Conservation (phyloP, 2,329 filamentous ascomycete species). For the Claviceps sp. region DNA sequence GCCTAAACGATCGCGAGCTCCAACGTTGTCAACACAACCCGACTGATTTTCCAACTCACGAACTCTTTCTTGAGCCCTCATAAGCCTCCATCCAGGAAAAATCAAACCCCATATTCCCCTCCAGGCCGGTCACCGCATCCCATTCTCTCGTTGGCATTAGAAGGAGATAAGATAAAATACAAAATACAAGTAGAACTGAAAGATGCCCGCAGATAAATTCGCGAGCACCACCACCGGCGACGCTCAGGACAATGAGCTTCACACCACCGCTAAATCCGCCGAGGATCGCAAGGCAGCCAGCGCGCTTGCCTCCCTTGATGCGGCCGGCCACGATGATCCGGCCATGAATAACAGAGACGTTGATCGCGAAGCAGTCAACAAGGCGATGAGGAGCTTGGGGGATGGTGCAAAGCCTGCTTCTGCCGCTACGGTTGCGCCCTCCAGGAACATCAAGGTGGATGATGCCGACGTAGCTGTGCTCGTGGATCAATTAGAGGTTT, state of each 20-base stretch:
- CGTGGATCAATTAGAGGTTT: constrained; percentile 59
- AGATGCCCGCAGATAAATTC: constrained; percentile 51
- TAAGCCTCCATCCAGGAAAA: no score
- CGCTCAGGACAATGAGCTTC: constrained; percentile 39
- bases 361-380: constrained; percentile 56
- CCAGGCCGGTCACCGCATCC: no score
- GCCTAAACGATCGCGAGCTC: no score
- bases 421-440: constrained; percentile 18
- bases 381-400: constrained; percentile 55
- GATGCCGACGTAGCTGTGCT: constrained; percentile 55
- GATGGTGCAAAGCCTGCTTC: constrained; percentile 19
- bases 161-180: no score
- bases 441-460: constrained; percentile 61
- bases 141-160: no score
- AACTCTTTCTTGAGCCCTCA: no score
- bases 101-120: no score
- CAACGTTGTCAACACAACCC: no score
- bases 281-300: constrained; percentile 68
- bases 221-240: constrained; percentile 43
- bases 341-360: constrained; percentile 39
- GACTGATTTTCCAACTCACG: no score
- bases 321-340: constrained; percentile 26
- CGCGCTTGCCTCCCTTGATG: constrained; percentile 57
- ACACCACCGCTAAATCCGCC: constrained; percentile 45
- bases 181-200: neutral